Percentiles rank a stretch among this genome's conserved stretches.
Evolutionary conservation across 768 basidiomycete genomes (phyloP).

Genomic region (Psilocybe cyanescens): DNA sequence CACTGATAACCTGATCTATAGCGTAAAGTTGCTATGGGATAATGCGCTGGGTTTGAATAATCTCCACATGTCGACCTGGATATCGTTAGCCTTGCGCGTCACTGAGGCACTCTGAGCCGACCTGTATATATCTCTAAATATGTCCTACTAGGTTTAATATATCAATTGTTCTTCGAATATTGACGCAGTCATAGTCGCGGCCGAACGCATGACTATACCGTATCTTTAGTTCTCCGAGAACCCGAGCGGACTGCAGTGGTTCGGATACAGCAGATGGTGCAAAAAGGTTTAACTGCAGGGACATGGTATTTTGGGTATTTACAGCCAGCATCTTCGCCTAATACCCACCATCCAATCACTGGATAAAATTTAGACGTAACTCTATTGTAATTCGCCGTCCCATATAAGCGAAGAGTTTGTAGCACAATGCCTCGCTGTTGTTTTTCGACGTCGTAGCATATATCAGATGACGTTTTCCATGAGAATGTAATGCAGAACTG

Average conservation of each 20-base stretch:
- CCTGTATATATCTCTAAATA: neutral
- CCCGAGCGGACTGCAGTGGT: too few relatives aligned
- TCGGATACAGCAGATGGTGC: too few relatives aligned
- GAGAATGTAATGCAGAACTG: neutral
- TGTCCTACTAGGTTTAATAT: neutral
- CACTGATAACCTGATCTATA: neutral
- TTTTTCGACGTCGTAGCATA: neutral
- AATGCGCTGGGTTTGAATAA: neutral
- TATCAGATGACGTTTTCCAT: neutral
- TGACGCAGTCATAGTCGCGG: neutral
- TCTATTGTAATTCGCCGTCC: neutral
- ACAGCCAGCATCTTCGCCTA: neutral
- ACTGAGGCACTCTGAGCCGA: neutral
- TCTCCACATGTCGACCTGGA: neutral
- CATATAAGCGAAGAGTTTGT: neutral
- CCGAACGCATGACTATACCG: too few relatives aligned
- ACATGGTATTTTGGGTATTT: neutral
- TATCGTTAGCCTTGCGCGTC: neutral
- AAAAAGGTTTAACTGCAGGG: neutral
- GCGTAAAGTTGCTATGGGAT: neutral
- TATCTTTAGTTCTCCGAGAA: too few relatives aligned
- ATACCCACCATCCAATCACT: neutral
- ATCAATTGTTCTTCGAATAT: neutral
- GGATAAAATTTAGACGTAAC: neutral
- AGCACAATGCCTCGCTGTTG: neutral